Evolutionary conservation across 2,329 filamentous ascomycete genomes (phyloP), one percentile per base, ranked within the genome.

Genomic region (Aspergillus carbonarius): DNA sequence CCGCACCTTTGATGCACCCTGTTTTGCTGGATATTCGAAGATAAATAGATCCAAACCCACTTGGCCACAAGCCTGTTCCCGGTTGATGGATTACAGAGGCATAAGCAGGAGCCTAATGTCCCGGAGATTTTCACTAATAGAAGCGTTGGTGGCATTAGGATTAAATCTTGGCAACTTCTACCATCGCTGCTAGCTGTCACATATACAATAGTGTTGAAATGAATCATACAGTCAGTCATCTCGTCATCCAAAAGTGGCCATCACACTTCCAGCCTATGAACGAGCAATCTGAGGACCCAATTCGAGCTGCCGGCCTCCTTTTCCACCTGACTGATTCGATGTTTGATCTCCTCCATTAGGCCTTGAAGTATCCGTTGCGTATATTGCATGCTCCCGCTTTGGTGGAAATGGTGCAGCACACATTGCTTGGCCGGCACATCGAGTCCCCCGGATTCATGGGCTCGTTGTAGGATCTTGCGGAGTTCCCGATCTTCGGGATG

Each of bases 201-300:
- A 10, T 9, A 32, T 32, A 32, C 2, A 10, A 32, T 9, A 10
- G 8, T 9, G 30, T 10, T 32, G 1, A 32, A 32, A 7, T 2
- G 3, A 3, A 10, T 23, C 5, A 6, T 42, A 5, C 17, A 13
- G 17, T 23, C 39, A 42, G 15, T 5, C 10, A 6, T 7, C 39
- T 3, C 10, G 7, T 20, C 3, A 23, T 7, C 10, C 18, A 23
- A 4, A 4, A 10, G 10, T 1, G 10, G 30, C 9, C 1, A 18
- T 52, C 12, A 57, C 4, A 53, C 46, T 35, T 47, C 40, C 17
- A 59, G 25, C 10, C 37, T 34, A 4, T 44, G 49, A 18, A 59
- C 42, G 15, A 61, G 46, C 3, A 54, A 25, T 20, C 54, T 17
- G 10, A 61, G 42, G 9, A 54, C 57, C 53, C 49, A 61, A 10